These are phyloP conservation scores for Solanum bulbocastanum DNA, from an alignment of 257 asterid species.

Conservation along the genomic window DNA sequence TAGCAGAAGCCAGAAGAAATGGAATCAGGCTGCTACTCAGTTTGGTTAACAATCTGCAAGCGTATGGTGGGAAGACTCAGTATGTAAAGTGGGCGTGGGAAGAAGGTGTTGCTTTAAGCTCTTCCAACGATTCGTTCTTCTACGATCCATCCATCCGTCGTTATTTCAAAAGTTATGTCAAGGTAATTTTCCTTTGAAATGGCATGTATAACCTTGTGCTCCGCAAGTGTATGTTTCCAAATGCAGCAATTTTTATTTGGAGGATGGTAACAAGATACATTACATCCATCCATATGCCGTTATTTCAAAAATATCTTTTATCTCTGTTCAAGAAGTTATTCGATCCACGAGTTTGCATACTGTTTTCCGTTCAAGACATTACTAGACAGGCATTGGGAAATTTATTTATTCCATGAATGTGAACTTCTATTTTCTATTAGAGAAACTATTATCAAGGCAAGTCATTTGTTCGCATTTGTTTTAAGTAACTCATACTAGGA, in stretches of 20 bases:
- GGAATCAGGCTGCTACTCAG: slow-evolving; percentile 74
- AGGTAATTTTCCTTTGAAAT: slow-evolving; percentile 41
- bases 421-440: background rate
- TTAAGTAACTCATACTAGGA: background rate
- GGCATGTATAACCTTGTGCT: background rate
- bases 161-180: slow-evolving; percentile 75
- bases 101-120: slow-evolving; percentile 85
- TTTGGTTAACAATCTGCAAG: slow-evolving; percentile 91
- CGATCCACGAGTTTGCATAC: background rate
- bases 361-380: background rate
- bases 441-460: background rate
- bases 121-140: slow-evolving; percentile 96
- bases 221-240: background rate
- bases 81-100: slow-evolving; percentile 99
- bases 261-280: background rate
- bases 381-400: background rate
- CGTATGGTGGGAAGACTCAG: slow-evolving; percentile 93
- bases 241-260: background rate
- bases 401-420: background rate
- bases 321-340: background rate
- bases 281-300: background rate
- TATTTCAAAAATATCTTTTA: background rate
- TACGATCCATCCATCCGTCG: slow-evolving; percentile 88
- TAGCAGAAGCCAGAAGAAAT: slow-evolving; percentile 67
- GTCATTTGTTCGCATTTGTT: background rate